Base-by-base conservation (phyloP, 257 asterid species). In the Rehmannia glutinosa region DNA sequence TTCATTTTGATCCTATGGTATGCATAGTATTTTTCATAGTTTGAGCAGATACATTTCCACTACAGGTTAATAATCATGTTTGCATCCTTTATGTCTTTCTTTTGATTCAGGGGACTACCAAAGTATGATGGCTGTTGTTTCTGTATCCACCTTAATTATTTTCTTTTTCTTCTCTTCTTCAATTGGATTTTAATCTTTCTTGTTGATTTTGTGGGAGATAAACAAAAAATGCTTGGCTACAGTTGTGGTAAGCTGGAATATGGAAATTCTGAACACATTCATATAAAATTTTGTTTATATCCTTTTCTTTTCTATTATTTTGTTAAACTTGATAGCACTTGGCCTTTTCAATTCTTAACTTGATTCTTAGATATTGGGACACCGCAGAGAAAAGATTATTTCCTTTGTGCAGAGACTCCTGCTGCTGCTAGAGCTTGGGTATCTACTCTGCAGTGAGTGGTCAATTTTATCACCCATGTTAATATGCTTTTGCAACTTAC, bases 401-500 rank as follows among this genome's bases (percentile, higher is more conserved):
- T 90, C 78, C 90, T 93, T 13, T 93, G 98, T 75, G 98, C 98
- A 43, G 98, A 93, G 79, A 90, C 98, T 43, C 92, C 98, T 58
- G 94, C 87, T 54, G 97, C 98, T 76, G 86, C 98, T 68, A 86
- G 70, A 84, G 97, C 98, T 75, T 90, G 97, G 98, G 91, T 93
- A 57, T 84, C 95, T 77, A 93, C 98, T 39, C 79, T 93, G 73
- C 95, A 86, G 98, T 93, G 78, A 93, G 98, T 87, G 75, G 35
- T 69, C 73, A 69, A 66, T 59, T 72, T 69, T 65, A 53, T 68
- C 62, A 43, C 35, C 17, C 57, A 49, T 69, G 41, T 63, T 36
- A n/a, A 13, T 63, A 47, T 57, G 47, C 66, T 62, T 25, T 70
- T 59, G 52, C 64, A 50, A 30, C 16, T 71, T 30, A 7, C 41